Base-by-base conservation (phyloP, 2,329 filamentous ascomycete species). In the Mariannaea elegans region DNA sequence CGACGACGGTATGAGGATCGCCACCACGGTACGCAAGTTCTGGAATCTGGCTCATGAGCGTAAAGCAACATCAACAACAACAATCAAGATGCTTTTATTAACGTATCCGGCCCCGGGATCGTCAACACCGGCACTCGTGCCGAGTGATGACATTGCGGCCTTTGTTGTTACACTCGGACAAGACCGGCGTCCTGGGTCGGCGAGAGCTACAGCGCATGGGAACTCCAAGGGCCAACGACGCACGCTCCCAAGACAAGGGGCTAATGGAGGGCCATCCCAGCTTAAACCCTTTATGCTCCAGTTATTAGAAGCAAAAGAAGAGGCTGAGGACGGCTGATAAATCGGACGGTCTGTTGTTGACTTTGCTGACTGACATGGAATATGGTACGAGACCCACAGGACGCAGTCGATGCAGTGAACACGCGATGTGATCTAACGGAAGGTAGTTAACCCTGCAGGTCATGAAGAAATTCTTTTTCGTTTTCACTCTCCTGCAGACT, bases 61-160 rank as follows among this genome's bases (percentile, higher is more conserved):
- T 23, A 54, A 61, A 4, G 24, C 24, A 5, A 27, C 24, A 5
- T 21, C 27, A 18, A 41, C 29, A 3, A 52, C 53, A 7, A 41
- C 21, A 1, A 21, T 51, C 29, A 61, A 63, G 36, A 63, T 63
- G 54, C 61, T 63, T 14, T 32, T 63, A 1, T 23, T 60, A 29
- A 60, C 51, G 19, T 62, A 61, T 7, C 41, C 47, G 3, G 29
- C 23, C 10, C 60, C 60, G 13, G 56, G 42, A 41, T 21, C 31
- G 1, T 38, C 31, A 2, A 47, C 44, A 47, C 60, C 51, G n/a
- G n/a, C n/a, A n/a, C n/a, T n/a, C n/a, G n/a, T n/a, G n/a, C n/a
- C n/a, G n/a, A n/a, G n/a, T n/a, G n/a, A n/a, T n/a, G n/a, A n/a
- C n/a, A n/a, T n/a, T n/a, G n/a, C n/a, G n/a, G n/a, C 59, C 16